Conservation (phyloP, 129 eudicot genomes). For the Escallonia herrerae region DNA sequence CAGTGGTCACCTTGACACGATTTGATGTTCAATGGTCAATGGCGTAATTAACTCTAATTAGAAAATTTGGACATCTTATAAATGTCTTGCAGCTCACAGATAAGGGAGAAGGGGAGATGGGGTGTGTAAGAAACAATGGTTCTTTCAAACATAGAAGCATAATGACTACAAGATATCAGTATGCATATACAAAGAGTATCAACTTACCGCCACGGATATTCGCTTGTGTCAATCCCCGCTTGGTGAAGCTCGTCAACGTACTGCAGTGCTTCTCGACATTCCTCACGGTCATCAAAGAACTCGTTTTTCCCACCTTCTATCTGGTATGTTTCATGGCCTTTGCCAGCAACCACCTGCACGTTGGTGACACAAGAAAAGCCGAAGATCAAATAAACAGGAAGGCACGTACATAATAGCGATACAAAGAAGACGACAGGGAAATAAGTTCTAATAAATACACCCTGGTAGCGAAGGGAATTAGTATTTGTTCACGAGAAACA, state of each 20-base stretch:
- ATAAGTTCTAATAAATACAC: no score
- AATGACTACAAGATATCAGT: not conserved
- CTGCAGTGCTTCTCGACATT: constrained; percentile 93
- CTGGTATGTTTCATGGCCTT: constrained; percentile 78
- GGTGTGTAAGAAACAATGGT: not conserved
- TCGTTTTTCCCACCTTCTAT: constrained; percentile 80
- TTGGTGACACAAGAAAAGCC: not conserved
- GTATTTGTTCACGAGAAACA: no score
- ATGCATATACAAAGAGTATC: not conserved
- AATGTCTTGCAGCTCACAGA: no score
- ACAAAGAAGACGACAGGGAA: no score
- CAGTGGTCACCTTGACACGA: no score
- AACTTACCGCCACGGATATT: constrained; percentile 90
- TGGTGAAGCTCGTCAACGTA: constrained; percentile 93
- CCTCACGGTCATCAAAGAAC: constrained; percentile 92
- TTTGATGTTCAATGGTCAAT: no score
- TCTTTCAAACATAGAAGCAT: not conserved
- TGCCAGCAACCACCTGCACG: constrained; percentile 86
- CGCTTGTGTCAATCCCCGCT: constrained; percentile 97
- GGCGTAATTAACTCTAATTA: no score
- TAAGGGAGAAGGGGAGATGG: no score
- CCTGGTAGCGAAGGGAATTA: no score
- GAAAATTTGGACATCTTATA: no score
- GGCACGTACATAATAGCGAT: no score
- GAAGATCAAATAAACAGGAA: no score